Conservation (phyloP, 2,329 filamentous ascomycete species). For the Venturia aucupariae region DNA sequence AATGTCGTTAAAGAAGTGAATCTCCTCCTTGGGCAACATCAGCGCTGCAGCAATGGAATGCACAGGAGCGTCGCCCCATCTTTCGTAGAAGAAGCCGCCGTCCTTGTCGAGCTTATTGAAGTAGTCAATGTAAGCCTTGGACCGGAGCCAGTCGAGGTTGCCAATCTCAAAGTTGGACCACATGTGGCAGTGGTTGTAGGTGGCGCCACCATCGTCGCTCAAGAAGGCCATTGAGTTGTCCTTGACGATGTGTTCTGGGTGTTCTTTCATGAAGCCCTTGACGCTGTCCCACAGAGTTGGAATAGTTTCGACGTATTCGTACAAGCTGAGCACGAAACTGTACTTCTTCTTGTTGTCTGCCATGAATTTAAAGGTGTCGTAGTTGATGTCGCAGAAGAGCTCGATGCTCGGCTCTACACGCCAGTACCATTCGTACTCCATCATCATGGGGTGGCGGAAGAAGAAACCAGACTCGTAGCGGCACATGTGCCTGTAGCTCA, state of each 20-base stretch:
- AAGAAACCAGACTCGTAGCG: conserved; percentile 99
- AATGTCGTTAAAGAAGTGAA: conserved; percentile 99
- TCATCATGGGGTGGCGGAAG: conserved; percentile 88
- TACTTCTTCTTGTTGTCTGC: conserved; percentile 96
- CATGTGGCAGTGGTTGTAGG: conserved; percentile 98
- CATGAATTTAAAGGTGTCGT: conserved; percentile 96
- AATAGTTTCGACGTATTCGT: conserved; percentile 95
- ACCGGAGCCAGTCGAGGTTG: conserved; percentile 86
- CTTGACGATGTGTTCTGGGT: conserved; percentile 77
- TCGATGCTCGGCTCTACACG: conserved; percentile 95
- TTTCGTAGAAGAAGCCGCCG: conserved; percentile 97
- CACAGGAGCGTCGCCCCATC: conserved; percentile 95
- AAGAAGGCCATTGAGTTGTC: conserved; percentile 86
- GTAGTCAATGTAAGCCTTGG: conserved; percentile 79
- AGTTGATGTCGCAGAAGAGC: conserved; percentile 90
- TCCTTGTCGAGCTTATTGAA: conserved; percentile 82
- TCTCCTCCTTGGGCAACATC: conserved; percentile 81
- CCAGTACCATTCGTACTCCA: conserved; percentile 99
- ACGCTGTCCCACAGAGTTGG: conserved; percentile 90
- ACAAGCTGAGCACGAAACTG: conserved; percentile 89
- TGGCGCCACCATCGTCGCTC: conserved; percentile 82
- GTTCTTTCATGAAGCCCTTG: conserved; percentile 85
- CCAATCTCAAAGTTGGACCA: conserved; percentile 99
- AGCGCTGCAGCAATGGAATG: conserved; percentile 92
- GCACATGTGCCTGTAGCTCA: conserved; percentile 99